Base-by-base conservation (phyloP, 2,329 filamentous ascomycete genomes). In the Botrytis cinerea region DNA sequence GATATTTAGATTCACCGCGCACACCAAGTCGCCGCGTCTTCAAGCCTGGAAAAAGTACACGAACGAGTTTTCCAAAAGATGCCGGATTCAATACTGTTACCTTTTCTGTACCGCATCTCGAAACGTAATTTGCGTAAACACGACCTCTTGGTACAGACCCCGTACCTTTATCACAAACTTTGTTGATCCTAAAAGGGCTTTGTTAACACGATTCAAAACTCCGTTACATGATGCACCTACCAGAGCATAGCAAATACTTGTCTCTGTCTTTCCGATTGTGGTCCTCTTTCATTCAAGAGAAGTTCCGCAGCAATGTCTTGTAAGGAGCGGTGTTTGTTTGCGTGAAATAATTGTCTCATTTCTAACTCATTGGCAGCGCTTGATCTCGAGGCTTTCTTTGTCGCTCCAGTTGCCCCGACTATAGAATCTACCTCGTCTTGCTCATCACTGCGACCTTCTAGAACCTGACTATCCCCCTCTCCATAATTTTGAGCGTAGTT, bases 1-100 rank as follows among this genome's bases (percentile, higher is more conserved):
- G 96, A 82, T 99, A 99, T 82, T 99, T 99, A 22, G 96, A 99
- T 84, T 98, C 95, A 76, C 96, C 96, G 71, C 96, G 90, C 64
- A 98, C 95, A 75, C 96, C 96, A 20, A 99, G 86, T 76, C 96
- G 89, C 74, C 96, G 89, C 46, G 96, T 99, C 83, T 97, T 95
- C 35, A 99, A 91, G 60, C 95, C 95, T 0, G 96, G 95, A 79
- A 98, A 99, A 70, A 99, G 92, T 57, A 99, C 95, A 46, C 96
- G 91, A 48, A 99, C 96, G 61, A 99, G 89, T 83, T 99, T 99
- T 73, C 96, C 96, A 83, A 99, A 99, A 43, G 95, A 98, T 16
- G 96, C 96, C 60, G 96, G 96, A 80, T 99, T 99, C 73, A 99
- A 84, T 16, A 97, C 95, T 0, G 96, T 97, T 57, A 98, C 97